Evolutionary conservation across 2,329 filamentous ascomycete genomes (phyloP).

Genomic region (Ophiostoma populinum): DNA sequence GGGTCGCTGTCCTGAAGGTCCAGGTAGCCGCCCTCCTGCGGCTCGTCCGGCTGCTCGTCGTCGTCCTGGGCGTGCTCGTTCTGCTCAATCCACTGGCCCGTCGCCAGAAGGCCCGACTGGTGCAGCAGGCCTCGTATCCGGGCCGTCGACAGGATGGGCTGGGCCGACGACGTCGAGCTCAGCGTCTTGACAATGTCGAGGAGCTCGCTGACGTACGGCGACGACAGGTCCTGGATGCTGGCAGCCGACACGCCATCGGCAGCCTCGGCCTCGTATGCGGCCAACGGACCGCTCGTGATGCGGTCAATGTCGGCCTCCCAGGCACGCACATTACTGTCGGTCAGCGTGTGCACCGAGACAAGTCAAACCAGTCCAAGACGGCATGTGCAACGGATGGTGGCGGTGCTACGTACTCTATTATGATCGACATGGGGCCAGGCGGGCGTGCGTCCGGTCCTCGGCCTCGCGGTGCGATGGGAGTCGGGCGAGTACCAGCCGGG

Average conservation of each 20-base stretch:
- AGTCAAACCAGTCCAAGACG: too few relatives aligned
- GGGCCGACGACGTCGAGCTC: slow-evolving; percentile 49
- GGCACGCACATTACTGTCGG: slow-evolving; percentile 11
- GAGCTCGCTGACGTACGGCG: slow-evolving; percentile 41
- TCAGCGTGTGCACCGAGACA: neutral
- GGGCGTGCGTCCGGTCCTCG: slow-evolving; percentile 4
- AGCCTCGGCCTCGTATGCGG: slow-evolving; percentile 15
- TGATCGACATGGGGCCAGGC: slow-evolving; percentile 24
- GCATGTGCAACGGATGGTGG: neutral
- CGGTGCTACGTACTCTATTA: slow-evolving; percentile 26
- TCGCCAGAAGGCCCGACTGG: slow-evolving; percentile 39
- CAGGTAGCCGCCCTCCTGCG: slow-evolving; percentile 2
- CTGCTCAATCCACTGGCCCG: slow-evolving; percentile 15
- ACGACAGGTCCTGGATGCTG: slow-evolving; percentile 27
- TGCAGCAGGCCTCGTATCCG: slow-evolving; percentile 45
- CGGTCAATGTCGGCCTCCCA: slow-evolving; percentile 40
- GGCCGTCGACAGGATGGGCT: slow-evolving; percentile 39
- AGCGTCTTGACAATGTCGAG: slow-evolving; percentile 52
- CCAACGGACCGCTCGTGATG: slow-evolving; percentile 31
- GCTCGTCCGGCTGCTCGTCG: neutral
- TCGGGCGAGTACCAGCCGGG: neutral
- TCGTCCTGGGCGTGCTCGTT: neutral
- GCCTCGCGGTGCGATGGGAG: neutral
- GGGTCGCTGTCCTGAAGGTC: neutral
- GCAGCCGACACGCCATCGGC: slow-evolving; percentile 8